Evolutionary conservation across 2,329 filamentous ascomycete species (phyloP), one percentile per base, ranked within the genome.

Genomic region (Ramichloridium luteum): DNA sequence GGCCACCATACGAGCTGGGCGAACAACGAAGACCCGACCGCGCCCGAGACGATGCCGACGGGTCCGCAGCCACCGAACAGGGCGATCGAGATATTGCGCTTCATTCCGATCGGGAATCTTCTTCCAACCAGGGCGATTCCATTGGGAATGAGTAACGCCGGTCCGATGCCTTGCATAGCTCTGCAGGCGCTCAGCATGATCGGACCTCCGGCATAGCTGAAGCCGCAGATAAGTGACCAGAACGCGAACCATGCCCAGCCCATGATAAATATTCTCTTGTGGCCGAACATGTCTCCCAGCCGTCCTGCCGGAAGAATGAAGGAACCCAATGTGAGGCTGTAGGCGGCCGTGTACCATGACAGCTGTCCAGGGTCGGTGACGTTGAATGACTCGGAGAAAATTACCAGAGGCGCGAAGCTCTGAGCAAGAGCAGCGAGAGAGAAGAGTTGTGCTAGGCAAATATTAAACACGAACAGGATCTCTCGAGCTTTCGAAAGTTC

Each of bases 301-400:
- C 58, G 50, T 6, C 60, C 60, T 9, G 56, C 53, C 11, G 59
- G 55, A 16, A 62, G 49, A 35, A 63, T 62, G 41, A 61, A 60
- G 5, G 57, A 60, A 11, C 60, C 59, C 12, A 59, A 54, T 2
- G 57, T 59, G 22, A 61, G 43, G 30, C 44, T 47, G 48, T 59
- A 62, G 9, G 47, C 56, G 4, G 58, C 58, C 25, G 58, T 50
- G 34, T 59, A 54, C 60, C 59, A 63, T n/a, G 57, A 55, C 27
- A 59, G 52, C 30, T 63, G 48, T 13, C 57, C 62, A 4, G 58
- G 51, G 30, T 55, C 54, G 2, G 46, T 50, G 14, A 54, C 52
- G 9, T 51, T 51, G 14, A 69, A 58, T 8, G 62, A 56, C 3
- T 45, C 66, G 23, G n/a, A n/a, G n/a, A n/a, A n/a, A n/a, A n/a